A percentile compares a stretch with the other conserved stretches of the same genome.
phyloP scores from a whole-genome alignment of 2,329 filamentous ascomycete genomes.

The Talaromyces sp. region DNA sequence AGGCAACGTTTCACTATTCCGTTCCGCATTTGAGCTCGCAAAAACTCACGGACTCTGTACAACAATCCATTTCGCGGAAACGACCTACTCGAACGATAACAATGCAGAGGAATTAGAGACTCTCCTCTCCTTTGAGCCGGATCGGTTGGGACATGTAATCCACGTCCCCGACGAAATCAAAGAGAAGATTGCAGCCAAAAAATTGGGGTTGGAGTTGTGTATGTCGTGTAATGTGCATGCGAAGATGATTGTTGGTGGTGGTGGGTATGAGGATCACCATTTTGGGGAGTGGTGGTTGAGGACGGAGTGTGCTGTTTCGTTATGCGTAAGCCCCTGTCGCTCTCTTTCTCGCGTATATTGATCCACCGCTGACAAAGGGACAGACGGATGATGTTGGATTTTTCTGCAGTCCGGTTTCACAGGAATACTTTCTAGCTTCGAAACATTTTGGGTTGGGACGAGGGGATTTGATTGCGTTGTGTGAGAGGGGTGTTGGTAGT shows the following conservation, averaged over 20 bases:
- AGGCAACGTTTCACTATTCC: constrained; percentile 62
- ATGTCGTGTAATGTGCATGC: constrained; percentile 78
- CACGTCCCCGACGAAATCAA: constrained; percentile 65
- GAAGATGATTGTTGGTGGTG: constrained; percentile 62
- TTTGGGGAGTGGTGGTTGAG: constrained; percentile 68
- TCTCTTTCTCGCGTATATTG: not conserved
- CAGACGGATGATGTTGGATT: constrained; percentile 83
- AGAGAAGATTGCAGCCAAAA: constrained; percentile 53
- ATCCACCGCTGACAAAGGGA: not conserved
- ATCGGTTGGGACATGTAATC: constrained; percentile 75
- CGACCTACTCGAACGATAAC: constrained; percentile 50
- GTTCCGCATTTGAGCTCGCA: constrained; percentile 53
- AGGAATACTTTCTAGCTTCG: constrained; percentile 73
- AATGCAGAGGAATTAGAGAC: constrained; percentile 61
- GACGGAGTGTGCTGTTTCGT: constrained; percentile 59
- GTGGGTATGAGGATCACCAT: constrained; percentile 68
- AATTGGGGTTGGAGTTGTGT: constrained; percentile 71
- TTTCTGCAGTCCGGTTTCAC: constrained; percentile 72
- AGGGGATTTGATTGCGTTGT: constrained; percentile 54
- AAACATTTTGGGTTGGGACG: constrained; percentile 63
- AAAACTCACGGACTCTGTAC: constrained; percentile 59
- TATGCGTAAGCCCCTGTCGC: constrained; percentile 61
- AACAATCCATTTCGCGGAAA: constrained; percentile 78
- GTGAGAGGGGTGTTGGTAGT: constrained; percentile 59
- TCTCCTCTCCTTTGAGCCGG: constrained; percentile 65